These are phyloP conservation scores for Sugiyamaella sp. DNA, from an alignment of 1,139 yeast species.

Conservation along the genomic window DNA sequence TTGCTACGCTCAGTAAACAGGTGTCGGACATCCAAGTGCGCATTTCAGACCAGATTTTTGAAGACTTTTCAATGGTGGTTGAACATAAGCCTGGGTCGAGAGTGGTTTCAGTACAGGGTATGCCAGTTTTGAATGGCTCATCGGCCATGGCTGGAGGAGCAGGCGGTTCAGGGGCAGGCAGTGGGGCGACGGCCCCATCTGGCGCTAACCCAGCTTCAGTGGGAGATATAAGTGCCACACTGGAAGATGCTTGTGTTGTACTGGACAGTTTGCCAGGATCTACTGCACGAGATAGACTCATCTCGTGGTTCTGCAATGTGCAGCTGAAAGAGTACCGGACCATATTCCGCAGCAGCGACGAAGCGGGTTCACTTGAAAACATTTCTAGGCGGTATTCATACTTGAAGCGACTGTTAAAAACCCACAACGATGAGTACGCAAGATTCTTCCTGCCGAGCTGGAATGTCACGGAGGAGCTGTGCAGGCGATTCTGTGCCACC, in stretches of 20 bases:
- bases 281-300: slow-evolving; percentile 61
- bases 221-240: slow-evolving; percentile 32
- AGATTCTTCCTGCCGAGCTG: slow-evolving; percentile 69
- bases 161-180: slow-evolving; percentile 28
- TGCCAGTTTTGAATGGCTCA: slow-evolving; percentile 9
- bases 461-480: slow-evolving; percentile 66
- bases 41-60: slow-evolving; percentile 71
- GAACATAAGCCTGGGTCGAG: slow-evolving; percentile 26
- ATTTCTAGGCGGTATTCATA: slow-evolving; percentile 78
- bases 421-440: slow-evolving; percentile 57
- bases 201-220: background rate
- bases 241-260: slow-evolving; percentile 68
- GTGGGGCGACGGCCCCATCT: slow-evolving; percentile 30
- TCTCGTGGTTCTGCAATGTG: slow-evolving; percentile 72
- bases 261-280: slow-evolving; percentile 64
- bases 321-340: slow-evolving; percentile 73
- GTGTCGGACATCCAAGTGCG: slow-evolving; percentile 66
- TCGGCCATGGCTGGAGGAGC: slow-evolving; percentile 3
- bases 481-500: slow-evolving; percentile 43
- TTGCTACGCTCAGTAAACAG: slow-evolving; percentile 66
- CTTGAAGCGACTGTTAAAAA: slow-evolving; percentile 68
- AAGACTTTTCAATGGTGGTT: slow-evolving; percentile 63
- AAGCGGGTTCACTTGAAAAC: slow-evolving; percentile 93
- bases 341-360: slow-evolving; percentile 78
- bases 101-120: slow-evolving; percentile 6